Percentiles rank a stretch among this genome's conserved stretches.
phyloP scores from a whole-genome alignment of 2,329 filamentous ascomycete species.

The Dactylonectria macrodidyma region DNA sequence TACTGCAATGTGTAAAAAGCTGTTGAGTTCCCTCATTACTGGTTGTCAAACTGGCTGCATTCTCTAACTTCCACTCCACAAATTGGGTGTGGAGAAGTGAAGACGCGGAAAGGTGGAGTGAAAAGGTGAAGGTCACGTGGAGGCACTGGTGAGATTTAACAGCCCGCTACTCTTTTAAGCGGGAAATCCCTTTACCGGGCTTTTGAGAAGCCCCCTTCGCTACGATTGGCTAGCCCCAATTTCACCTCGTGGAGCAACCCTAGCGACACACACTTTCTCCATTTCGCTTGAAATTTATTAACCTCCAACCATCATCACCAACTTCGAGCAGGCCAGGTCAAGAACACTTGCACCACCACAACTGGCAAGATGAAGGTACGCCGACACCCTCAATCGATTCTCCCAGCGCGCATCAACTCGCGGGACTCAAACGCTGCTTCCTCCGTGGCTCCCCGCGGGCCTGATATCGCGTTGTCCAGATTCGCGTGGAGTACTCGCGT shows the following conservation, averaged over 20 bases:
- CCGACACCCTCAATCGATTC: constrained; percentile 23
- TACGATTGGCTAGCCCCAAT: constrained; percentile 52
- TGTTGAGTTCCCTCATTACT: too few relatives aligned
- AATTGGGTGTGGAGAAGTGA: too few relatives aligned
- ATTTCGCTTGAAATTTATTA: constrained; percentile 55
- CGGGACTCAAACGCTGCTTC: background rate
- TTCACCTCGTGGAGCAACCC: constrained; percentile 52
- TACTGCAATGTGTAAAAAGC: too few relatives aligned
- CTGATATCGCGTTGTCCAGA: background rate
- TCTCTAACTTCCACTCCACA: too few relatives aligned
- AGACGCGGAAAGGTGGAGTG: too few relatives aligned
- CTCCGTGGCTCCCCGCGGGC: background rate
- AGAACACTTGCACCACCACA: constrained; percentile 60
- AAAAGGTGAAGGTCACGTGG: too few relatives aligned
- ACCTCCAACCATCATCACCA: constrained; percentile 52
- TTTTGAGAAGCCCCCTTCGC: constrained; percentile 11
- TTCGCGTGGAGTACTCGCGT: background rate
- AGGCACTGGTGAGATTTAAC: constrained; percentile 11
- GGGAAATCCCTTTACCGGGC: constrained; percentile 45
- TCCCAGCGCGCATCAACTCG: background rate
- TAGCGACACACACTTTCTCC: constrained; percentile 60
- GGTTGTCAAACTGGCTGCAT: too few relatives aligned
- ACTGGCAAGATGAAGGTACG: constrained; percentile 66
- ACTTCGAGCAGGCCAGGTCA: constrained; percentile 61
- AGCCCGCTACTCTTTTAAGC: constrained; percentile 3